Evolutionary conservation across 257 asterid species (phyloP).

Genomic region (Paraleonurus japonicus): DNA sequence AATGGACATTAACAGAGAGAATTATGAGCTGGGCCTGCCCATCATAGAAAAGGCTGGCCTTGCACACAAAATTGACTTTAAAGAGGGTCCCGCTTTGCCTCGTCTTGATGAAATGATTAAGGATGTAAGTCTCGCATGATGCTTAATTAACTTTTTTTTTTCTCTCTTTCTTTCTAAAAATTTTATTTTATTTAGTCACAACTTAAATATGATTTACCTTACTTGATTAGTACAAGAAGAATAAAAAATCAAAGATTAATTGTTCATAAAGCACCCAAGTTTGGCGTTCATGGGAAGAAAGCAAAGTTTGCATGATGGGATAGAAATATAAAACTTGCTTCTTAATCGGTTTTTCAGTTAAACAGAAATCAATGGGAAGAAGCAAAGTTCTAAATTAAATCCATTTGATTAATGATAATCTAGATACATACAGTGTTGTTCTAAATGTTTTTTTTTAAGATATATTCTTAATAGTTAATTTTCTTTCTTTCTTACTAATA

Average conservation of each 20-base stretch:
- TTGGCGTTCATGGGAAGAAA: too few relatives aligned
- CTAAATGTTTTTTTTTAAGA: too few relatives aligned
- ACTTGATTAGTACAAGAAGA: neutral
- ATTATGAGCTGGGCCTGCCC: conserved; percentile 78
- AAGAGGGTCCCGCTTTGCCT: conserved; percentile 41
- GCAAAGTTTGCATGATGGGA: too few relatives aligned
- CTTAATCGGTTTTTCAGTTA: too few relatives aligned
- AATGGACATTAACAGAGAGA: conserved; percentile 80
- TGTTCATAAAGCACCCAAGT: neutral
- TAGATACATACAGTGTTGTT: too few relatives aligned
- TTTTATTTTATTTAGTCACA: neutral
- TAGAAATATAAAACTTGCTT: too few relatives aligned
- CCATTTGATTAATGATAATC: too few relatives aligned
- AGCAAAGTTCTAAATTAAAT: too few relatives aligned
- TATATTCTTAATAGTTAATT: too few relatives aligned
- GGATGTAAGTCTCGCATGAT: conserved; percentile 14
- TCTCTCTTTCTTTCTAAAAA: neutral
- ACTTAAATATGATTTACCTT: neutral
- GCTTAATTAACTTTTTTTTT: neutral
- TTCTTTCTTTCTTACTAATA: too few relatives aligned
- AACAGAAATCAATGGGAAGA: too few relatives aligned
- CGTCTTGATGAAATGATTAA: conserved; percentile 25
- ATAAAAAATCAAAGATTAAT: neutral
- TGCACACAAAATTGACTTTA: conserved; percentile 75
- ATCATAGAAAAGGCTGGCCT: conserved; percentile 72